Evolutionary conservation across 306 rosid species (phyloP), one percentile per base, ranked within the genome.

Genomic region (Astragalus glycyphyllos): DNA sequence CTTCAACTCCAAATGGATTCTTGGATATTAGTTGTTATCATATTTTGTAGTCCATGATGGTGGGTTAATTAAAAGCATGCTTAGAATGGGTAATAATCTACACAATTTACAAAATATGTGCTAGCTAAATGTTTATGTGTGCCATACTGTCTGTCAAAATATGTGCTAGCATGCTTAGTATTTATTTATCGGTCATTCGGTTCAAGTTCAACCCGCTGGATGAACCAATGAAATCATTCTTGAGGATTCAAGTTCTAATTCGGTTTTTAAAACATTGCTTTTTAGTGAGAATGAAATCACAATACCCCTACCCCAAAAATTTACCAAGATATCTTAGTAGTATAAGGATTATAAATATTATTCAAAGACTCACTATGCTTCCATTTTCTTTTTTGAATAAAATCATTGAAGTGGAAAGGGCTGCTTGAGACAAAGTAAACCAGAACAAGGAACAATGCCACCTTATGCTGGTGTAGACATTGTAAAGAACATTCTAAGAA

Each of bases 401-500:
- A 42, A 11, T 66, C 57, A 29, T 47, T 56, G 65, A 35, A 77
- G 79, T 7, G 84, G 73, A 65, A 59, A 45, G 12, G 68, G 65
- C 5, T 88, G 96, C 54, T 13, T 37, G 11, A 70, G 79, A 20
- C 65, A 79, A 79, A 77, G 76, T 26, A 11, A 79, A 8, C 89
- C 96, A 20, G 44, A 72, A 9, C 6, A 68, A 37, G 96, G 92
- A 23, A 11, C 83, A 32, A 69, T 68, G 38, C 65, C 81, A 47
- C 60, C 40, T 8, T 42, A 77, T 50, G 83, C 84, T 1, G 91
- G 92, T 8, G 89, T 68, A 20, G 91, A 42, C 4, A 64, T 79
- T 11, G 90, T 85, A 7, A 91, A 85, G 84, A 64, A 31, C 5
- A 79, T 85, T 5, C 6, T 88, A 58, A 64, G 71, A 15, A 67